Evolutionary conservation across 805 yeast genomes (phyloP).

Genomic region (Ogataea pini): DNA sequence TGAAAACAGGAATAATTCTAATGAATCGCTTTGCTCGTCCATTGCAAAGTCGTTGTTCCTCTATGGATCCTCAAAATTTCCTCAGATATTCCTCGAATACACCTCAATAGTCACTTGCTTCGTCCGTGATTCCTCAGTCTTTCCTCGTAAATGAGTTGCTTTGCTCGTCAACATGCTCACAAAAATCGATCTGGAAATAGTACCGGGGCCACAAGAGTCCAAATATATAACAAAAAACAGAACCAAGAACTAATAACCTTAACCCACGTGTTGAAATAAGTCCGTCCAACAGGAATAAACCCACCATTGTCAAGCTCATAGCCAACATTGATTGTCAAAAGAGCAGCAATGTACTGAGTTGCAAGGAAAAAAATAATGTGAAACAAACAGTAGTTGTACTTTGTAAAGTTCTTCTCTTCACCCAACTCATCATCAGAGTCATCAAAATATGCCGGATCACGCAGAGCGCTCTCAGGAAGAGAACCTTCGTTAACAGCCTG

Average conservation of each 20-base stretch:
- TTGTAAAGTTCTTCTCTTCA: constrained; percentile 62
- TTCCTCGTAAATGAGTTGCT: not conserved
- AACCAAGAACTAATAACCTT: constrained; percentile 91
- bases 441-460: constrained; percentile 64
- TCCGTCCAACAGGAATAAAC: constrained; percentile 94
- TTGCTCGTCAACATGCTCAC: constrained; percentile 1
- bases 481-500: constrained; percentile 98
- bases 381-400: constrained; percentile 83
- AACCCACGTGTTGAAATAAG: constrained; percentile 94
- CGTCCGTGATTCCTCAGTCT: too few relatives aligned
- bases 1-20: too few relatives aligned
- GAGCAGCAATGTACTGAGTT: constrained; percentile 94
- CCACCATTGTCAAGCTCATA: constrained; percentile 83
- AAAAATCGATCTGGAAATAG: constrained; percentile 84
- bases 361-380: constrained; percentile 92
- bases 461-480: constrained; percentile 86
- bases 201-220: constrained; percentile 92
- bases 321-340: constrained; percentile 88
- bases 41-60: too few relatives aligned
- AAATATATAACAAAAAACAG: constrained; percentile 79
- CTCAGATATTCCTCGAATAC: too few relatives aligned
- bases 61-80: too few relatives aligned
- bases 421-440: constrained; percentile 48
- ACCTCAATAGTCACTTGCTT: too few relatives aligned
- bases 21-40: too few relatives aligned